Evolutionary conservation across 2,329 filamentous ascomycete species (phyloP), one percentile per base, ranked within the genome.

Genomic region (Apiospora sp.): DNA sequence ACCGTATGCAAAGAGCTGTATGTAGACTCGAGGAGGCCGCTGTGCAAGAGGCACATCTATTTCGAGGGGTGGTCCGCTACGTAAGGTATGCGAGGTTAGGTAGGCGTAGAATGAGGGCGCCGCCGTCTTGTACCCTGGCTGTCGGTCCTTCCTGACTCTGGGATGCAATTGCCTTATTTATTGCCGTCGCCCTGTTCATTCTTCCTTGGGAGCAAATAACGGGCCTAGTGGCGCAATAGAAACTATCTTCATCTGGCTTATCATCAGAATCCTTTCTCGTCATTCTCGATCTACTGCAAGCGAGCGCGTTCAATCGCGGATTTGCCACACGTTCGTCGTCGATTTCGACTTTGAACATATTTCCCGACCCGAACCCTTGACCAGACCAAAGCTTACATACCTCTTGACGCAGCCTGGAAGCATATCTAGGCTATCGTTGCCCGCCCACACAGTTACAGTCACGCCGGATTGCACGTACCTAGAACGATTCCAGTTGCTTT

Each of bases 1-100:
- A 41, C 22, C 58, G 34, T 64, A 64, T 64, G 58, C 58, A 64
- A 64, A 64, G 58, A 64, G 22, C 58, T 41, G 37, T 41, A 41
- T 64, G 54, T 61, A n/a, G 58, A 64, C 19, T 37, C 10, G 58
- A n/a, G n/a, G 58, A 64, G 19, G 34, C n/a, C 34, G 58, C 34
- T n/a, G 34, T 41, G 58, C 58, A 34, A 64, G 30, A 64, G 10
- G 58, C 58, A 10, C 34, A 41, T 64, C 58, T 64, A 64, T 64
- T 64, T 64, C 19, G 19, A 64, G 58, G n/a, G 58, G n/a, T 64
- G 58, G 22, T 34, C 58, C n/a, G 58, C 58, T 19, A 61, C 30
- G 54, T 27, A 34, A 54, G 13, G n/a, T 22, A 10, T 58, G 16
- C 27, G 51, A 34, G 37, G 37, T 10, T 1, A 22, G 51, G 1